Conservation (phyloP, 2,329 filamentous ascomycete species). For the Lasiodiplodia theobromae region DNA sequence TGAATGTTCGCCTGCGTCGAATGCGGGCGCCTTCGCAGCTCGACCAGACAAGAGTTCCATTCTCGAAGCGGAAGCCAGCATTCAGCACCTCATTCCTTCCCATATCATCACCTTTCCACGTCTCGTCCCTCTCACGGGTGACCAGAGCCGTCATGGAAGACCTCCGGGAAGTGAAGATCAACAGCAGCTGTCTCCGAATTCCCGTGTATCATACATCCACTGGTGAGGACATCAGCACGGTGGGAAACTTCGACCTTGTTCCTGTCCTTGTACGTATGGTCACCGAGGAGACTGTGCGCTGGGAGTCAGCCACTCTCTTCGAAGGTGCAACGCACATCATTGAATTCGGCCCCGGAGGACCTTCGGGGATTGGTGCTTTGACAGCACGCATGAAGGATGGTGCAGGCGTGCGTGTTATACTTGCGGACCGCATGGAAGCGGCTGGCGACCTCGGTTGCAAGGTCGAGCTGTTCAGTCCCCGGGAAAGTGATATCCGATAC, state of each 20-base stretch:
- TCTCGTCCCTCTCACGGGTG: conserved; percentile 40
- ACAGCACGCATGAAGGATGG: conserved; percentile 34
- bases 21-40: conserved; percentile 32
- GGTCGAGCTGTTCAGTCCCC: conserved; percentile 32
- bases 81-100: conserved; percentile 50
- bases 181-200: conserved; percentile 33
- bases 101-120: conserved; percentile 52
- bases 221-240: conserved; percentile 33
- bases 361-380: conserved; percentile 35
- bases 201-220: conserved; percentile 35
- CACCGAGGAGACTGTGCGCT: conserved; percentile 35
- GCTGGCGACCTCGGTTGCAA: conserved; percentile 33
- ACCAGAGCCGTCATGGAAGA: conserved; percentile 22
- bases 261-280: conserved; percentile 34
- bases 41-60: conserved; percentile 26
- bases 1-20: conserved; percentile 38
- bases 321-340: conserved; percentile 34
- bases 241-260: conserved; percentile 32
- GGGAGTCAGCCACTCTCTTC: conserved; percentile 34
- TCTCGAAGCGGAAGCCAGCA: conserved; percentile 30
- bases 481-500: conserved; percentile 2
- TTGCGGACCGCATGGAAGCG: conserved; percentile 30
- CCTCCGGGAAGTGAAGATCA: conserved; percentile 29
- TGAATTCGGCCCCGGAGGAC: conserved; percentile 37
- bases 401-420: conserved; percentile 34